Percentiles rank a stretch among this genome's conserved stretches.
These are phyloP conservation scores for Filosporella fistucella DNA, from an alignment of 495 filamentous ascomycete genomes.

Conservation along the genomic window DNA sequence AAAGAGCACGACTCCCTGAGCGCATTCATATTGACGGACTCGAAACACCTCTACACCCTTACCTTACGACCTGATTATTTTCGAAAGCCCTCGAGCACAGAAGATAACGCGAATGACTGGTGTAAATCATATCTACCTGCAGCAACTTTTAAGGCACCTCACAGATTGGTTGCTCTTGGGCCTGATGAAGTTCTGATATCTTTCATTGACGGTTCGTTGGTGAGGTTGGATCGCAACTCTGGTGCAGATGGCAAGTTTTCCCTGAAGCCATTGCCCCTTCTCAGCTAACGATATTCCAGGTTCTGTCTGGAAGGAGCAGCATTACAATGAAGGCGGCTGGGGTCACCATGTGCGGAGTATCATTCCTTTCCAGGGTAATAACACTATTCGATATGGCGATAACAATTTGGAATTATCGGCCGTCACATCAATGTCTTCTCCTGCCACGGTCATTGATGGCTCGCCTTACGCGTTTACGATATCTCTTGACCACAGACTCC, in stretches of 20 bases:
- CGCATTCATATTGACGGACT: conserved; percentile 75
- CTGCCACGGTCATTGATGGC: conserved; percentile 50
- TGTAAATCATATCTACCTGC: conserved; percentile 68
- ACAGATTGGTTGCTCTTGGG: conserved; percentile 71
- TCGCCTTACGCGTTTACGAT: conserved; percentile 70
- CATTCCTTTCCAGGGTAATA: conserved; percentile 63
- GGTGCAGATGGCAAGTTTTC: conserved; percentile 58
- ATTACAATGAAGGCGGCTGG: conserved; percentile 78
- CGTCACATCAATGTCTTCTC: conserved; percentile 58
- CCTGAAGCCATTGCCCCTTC: background rate
- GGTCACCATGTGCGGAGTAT: conserved; percentile 64
- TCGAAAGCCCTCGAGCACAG: conserved; percentile 56
- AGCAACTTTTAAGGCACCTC: conserved; percentile 72
- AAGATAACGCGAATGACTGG: conserved; percentile 67
- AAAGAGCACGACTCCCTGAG: conserved; percentile 73
- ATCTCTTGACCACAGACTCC: conserved; percentile 79
- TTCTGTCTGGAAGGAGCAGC: conserved; percentile 68
- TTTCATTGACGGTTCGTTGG: conserved; percentile 75
- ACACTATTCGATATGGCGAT: conserved; percentile 60
- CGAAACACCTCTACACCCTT: conserved; percentile 74
- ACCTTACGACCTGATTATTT: conserved; percentile 79
- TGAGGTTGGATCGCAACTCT: conserved; percentile 63
- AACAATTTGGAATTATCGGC: conserved; percentile 60
- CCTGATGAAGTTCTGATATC: conserved; percentile 71
- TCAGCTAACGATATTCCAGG: conserved; percentile 28